phyloP scores from a whole-genome alignment of 2,329 filamentous ascomycete species.

The Teratosphaeria gauchensis region DNA sequence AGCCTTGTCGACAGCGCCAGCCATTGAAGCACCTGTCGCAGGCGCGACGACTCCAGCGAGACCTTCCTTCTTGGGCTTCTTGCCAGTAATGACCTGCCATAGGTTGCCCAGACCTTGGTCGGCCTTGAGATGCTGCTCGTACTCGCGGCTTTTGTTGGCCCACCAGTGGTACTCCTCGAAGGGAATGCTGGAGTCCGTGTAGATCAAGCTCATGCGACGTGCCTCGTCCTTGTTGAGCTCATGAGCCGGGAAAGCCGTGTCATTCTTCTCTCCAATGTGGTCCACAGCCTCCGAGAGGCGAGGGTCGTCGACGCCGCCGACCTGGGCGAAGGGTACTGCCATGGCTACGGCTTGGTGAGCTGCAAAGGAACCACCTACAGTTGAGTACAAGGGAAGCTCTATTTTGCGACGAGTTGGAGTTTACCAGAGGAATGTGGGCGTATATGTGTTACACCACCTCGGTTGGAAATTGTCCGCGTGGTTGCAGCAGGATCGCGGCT shows the following conservation, averaged over 20 bases:
- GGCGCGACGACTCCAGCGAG: neutral
- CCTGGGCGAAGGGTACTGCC: neutral
- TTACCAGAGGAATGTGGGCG: neutral
- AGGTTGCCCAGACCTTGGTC: neutral
- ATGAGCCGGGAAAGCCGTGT: neutral
- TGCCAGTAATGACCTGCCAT: slow-evolving; percentile 1
- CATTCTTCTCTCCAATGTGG: neutral
- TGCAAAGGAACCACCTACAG: neutral
- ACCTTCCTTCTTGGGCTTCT: neutral
- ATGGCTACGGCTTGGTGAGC: neutral
- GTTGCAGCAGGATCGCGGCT: neutral
- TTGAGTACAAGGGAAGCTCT: neutral
- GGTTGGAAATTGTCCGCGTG: neutral
- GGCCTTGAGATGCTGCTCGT: neutral
- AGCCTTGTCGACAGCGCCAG: neutral
- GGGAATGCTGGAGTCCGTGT: neutral
- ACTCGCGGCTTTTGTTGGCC: neutral
- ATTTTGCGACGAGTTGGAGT: neutral
- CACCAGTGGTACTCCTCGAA: neutral
- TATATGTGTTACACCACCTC: neutral
- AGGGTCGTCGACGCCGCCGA: slow-evolving; percentile 9
- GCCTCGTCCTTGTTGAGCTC: neutral
- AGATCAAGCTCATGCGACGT: neutral
- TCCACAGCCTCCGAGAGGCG: slow-evolving; percentile 1
- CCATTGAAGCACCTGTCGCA: neutral